phyloP scores from a whole-genome alignment of 2,329 filamentous ascomycete species.

The Tolypocladium album region DNA sequence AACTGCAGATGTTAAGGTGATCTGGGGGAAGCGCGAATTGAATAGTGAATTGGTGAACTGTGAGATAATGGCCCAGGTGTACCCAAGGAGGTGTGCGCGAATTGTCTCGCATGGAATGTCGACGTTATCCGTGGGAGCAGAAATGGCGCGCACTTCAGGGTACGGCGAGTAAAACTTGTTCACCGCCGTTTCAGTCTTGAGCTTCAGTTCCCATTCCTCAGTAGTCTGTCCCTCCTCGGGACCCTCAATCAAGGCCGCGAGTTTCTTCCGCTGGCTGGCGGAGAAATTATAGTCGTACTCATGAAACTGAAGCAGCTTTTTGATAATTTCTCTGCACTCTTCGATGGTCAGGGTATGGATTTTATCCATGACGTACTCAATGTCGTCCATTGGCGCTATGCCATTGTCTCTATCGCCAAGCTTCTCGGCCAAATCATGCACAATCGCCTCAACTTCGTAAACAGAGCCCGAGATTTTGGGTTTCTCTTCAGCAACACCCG shows the following conservation, averaged over 20 bases:
- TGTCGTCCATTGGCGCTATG: constrained; percentile 11
- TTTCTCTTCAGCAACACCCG: not conserved
- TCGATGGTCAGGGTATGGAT: constrained; percentile 10
- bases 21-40: constrained; percentile 6
- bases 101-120: constrained; percentile 16
- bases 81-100: constrained; percentile 15
- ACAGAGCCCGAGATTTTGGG: not conserved
- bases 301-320: constrained; percentile 9
- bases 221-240: constrained; percentile 7
- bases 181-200: constrained; percentile 9
- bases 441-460: not conserved
- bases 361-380: constrained; percentile 13
- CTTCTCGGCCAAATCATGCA: constrained; percentile 6
- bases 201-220: constrained; percentile 7
- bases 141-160: constrained; percentile 16
- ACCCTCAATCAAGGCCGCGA: constrained; percentile 7
- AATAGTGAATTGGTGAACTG: constrained; percentile 7
- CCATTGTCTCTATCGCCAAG: constrained; percentile 7
- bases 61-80: constrained; percentile 12
- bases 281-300: constrained; percentile 15
- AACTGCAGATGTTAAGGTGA: constrained; percentile 2
- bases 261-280: constrained; percentile 7
- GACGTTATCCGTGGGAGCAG: constrained; percentile 15
- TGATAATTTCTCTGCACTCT: constrained; percentile 9
- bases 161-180: constrained; percentile 13